These are phyloP conservation scores for Orbilia quercus DNA, from an alignment of 2,329 filamentous ascomycete genomes.

Conservation along the genomic window DNA sequence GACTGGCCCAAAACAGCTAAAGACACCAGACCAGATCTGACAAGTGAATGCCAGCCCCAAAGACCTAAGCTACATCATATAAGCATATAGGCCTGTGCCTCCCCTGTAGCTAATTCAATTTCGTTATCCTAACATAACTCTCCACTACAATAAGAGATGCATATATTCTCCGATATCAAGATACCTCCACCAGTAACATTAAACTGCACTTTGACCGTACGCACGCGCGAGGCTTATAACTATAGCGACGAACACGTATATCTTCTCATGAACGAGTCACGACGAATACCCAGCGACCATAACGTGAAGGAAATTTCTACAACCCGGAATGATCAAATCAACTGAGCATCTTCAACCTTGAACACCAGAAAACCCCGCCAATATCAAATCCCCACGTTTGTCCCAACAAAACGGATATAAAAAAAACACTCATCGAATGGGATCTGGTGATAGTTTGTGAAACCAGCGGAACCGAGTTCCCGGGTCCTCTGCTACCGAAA, in stretches of 20 bases:
- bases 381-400: constrained; percentile 4
- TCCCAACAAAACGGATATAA: constrained; percentile 10
- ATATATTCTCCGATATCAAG: constrained; percentile 10
- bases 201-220: background rate
- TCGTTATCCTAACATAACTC: background rate
- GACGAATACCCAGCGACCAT: too few species aligned
- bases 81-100: too few species aligned
- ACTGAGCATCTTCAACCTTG: constrained; percentile 16
- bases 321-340: constrained; percentile 43
- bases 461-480: constrained; percentile 2
- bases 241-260: too few species aligned
- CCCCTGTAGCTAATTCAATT: too few species aligned
- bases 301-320: too few species aligned
- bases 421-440: constrained; percentile 15
- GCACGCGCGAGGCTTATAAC: too few species aligned
- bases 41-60: too few species aligned
- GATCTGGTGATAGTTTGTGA: constrained; percentile 19
- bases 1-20: too few species aligned
- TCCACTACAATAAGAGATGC: background rate
- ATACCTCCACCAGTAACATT: background rate
- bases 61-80: too few species aligned
- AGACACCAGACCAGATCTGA: too few species aligned
- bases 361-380: constrained; percentile 8
- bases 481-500: background rate
- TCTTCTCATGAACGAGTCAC: too few species aligned